Base-by-base conservation (phyloP, 2,329 filamentous ascomycete species). In the Fusarium camptoceras region DNA sequence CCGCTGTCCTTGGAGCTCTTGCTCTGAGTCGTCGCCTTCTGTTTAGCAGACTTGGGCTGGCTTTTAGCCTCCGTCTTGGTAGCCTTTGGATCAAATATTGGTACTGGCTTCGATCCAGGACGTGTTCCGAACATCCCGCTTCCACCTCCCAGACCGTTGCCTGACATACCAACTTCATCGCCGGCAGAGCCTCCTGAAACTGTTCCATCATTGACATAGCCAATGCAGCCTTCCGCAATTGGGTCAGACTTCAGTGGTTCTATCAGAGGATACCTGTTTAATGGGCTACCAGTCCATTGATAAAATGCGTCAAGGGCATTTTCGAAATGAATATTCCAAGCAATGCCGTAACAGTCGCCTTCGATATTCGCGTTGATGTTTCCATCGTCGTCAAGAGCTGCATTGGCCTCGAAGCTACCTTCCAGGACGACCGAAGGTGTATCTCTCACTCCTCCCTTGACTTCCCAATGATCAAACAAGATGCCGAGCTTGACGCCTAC, bases 251-350 rank as follows among this genome's bases (percentile, higher is more conserved):
- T 6, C 9, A 64, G 3, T 0, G 27, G 39, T 4, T 58, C 44
- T 1, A 64, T 42, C 8, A 64, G 16, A 20, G 49, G 61, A 8
- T 34, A 34, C 7, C 46, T 34, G 6, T 16, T 18, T 8, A 10
- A 5, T 10, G 56, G 20, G 16, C 30, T 25, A 16, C 34, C 3
- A 4, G 11, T n/a, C 37, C 2, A 39, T 14, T 2, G 12, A 57
- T 22, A 12, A 16, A 58, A 64, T 0, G 41, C 59, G 4, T 58
- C 59, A 1, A 58, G 27, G 0, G 31, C 9, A 9, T 65, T 65
- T 18, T 65, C 62, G 2, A 65, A 65, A 22, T 65, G 51, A 3
- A 64, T 50, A 20, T 65, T 65, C 62, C 62, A 65, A 16, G 46
- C 31, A 6, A 65, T 53, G 0, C 53, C 62, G 15, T 65, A 65